Conservation (phyloP, 441 rosid genomes). For the Jatropha multifida region DNA sequence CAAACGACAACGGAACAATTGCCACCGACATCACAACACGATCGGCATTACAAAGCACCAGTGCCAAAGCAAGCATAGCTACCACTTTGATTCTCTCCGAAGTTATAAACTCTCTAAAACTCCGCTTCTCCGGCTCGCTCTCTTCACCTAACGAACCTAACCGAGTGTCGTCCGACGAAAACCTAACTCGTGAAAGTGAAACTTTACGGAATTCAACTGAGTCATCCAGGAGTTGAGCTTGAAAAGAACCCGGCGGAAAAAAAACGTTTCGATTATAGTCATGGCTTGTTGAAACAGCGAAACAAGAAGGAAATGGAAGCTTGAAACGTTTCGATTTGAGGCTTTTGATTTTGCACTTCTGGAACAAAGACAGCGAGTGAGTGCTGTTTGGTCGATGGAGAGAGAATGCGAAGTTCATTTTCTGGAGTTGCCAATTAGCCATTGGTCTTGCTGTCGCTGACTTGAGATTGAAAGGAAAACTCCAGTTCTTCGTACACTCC, state of each 20-base stretch:
- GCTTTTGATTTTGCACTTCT: background rate
- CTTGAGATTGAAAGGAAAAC: background rate
- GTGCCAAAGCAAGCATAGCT: slow-evolving; percentile 83
- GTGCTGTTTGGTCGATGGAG: slow-evolving; percentile 18
- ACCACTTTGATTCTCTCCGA: slow-evolving; percentile 94
- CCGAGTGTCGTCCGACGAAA: slow-evolving; percentile 48
- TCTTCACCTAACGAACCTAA: slow-evolving; percentile 32
- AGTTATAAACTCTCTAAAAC: slow-evolving; percentile 76
- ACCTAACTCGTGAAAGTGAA: slow-evolving; percentile 38
- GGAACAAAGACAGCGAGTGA: slow-evolving; percentile 3
- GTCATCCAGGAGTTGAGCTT: slow-evolving; percentile 17
- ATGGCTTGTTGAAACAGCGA: background rate
- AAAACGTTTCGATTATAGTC: slow-evolving; percentile 14
- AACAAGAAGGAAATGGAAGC: slow-evolving; percentile 16
- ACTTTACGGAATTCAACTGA: slow-evolving; percentile 13
- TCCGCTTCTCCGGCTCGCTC: slow-evolving; percentile 35
- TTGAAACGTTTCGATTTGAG: slow-evolving; percentile 2
- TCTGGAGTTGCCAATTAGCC: background rate
- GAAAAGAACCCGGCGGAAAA: slow-evolving; percentile 8
- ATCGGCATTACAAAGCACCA: slow-evolving; percentile 90
- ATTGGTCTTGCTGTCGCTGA: background rate
- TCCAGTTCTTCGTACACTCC: background rate
- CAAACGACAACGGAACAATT: slow-evolving; percentile 74
- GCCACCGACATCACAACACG: slow-evolving; percentile 97
- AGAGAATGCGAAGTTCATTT: slow-evolving; percentile 35